Base-by-base conservation (phyloP, 2,329 filamentous ascomycete genomes). In the Aspergillus proliferans region DNA sequence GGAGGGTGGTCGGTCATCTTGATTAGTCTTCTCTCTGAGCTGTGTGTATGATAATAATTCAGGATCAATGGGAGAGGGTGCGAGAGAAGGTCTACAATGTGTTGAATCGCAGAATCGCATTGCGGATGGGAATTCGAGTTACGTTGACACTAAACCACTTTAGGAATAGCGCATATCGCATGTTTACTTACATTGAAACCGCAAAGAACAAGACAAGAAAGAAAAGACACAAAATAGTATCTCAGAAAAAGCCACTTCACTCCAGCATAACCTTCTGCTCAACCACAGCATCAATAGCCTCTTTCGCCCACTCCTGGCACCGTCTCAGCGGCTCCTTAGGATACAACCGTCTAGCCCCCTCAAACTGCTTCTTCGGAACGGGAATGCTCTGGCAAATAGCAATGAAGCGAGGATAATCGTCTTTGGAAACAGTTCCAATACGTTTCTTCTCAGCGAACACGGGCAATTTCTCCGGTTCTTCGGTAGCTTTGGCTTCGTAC, bases 231-330 rank as follows among this genome's bases (percentile, higher is more conserved):
- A 21, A 40, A 9, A 21, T 9, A 6, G 9, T 10, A 6, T 40
- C 6, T 40, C 2, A 9, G 38, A 5, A 22, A 48, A 47, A 10
- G 6, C 3, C 24, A 24, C 8, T 28, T n/a, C 12, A 18, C n/a
- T 21, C 34, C 38, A 41, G 19, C 14, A 43, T 14, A 18, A 41
- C 42, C 7, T 43, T 43, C 22, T 33, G 10, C 21, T 30, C 39
- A 10, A 43, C 21, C 46, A 60, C 26, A 4, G 40, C 50, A n/a
- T 47, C 26, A 30, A 58, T 44, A 14, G 59, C 58, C 28, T 65
- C 63, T 1, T 45, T 49, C 4, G 58, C 60, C 64, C 63, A 67
- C 50, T 68, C 63, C 48, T 66, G 61, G 45, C 63, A 67, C 21
- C 60, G 54, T 43, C 61, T 52, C 39, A 64, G 40, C 2, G 52